Percentiles rank a stretch among this genome's conserved stretches.
Evolutionary conservation across 495 filamentous ascomycete genomes (phyloP).

Genomic region (Venustampulla echinocandica): DNA sequence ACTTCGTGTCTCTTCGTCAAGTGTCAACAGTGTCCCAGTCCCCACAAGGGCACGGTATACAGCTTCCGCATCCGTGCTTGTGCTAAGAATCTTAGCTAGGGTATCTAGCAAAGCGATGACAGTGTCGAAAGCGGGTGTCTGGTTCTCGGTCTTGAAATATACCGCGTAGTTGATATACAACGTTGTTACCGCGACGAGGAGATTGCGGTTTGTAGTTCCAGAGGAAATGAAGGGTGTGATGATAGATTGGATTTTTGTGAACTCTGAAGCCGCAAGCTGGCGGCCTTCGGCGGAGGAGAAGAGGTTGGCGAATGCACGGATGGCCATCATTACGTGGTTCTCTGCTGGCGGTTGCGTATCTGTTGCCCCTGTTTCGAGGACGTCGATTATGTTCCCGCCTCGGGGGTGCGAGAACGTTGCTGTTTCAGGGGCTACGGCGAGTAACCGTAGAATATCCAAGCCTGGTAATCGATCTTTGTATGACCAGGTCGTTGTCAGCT

Average conservation of each 20-base stretch:
- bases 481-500: conserved; percentile 68
- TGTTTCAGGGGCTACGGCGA: conserved; percentile 56
- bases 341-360: conserved; percentile 35
- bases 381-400: conserved; percentile 45
- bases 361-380: conserved; percentile 45
- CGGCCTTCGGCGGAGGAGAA: conserved; percentile 71
- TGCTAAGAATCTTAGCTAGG: conserved; percentile 50
- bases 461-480: conserved; percentile 68
- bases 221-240: conserved; percentile 37
- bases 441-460: conserved; percentile 74
- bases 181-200: conserved; percentile 73
- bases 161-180: conserved; percentile 80
- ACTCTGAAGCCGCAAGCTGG: conserved; percentile 46
- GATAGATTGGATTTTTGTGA: conserved; percentile 47
- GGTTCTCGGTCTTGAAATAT: conserved; percentile 24
- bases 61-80: conserved; percentile 69
- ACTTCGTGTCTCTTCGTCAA: conserved; percentile 39
- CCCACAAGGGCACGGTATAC: conserved; percentile 77
- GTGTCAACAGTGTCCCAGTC: conserved; percentile 61
- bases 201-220: conserved; percentile 63
- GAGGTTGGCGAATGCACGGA: conserved; percentile 77
- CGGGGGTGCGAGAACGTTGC: conserved; percentile 40
- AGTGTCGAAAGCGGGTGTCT: conserved; percentile 37
- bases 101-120: conserved; percentile 54
- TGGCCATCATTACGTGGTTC: conserved; percentile 80